Base-by-base conservation (phyloP, 1,139 yeast genomes). In the Pichia inconspicua region DNA sequence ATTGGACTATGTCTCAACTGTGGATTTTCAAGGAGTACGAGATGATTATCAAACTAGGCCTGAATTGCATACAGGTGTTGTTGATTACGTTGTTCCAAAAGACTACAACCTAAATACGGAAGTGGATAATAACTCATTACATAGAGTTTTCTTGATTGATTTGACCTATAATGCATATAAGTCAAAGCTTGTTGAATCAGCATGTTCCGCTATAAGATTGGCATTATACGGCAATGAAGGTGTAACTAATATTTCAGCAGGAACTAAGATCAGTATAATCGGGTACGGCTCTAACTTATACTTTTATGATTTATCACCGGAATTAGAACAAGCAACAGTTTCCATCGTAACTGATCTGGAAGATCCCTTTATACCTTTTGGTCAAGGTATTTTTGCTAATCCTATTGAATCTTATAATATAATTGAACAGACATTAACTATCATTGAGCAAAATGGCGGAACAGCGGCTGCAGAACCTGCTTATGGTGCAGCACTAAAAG, bases 321-420 rank as follows among this genome's bases (percentile, higher is more conserved):
- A 53, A 6, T 66, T 68, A 7, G 80, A 78, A 35, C 73, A 78
- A 41, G 75, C 92, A 1, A 51, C 62, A 1, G 74, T 85, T 55
- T 72, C 80, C 35, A 73, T 87, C 6, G 77, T 85, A 42, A 71
- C 83, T 25, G 97, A 92, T 59, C 65, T 87, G 40, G 82, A 78
- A 12, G 94, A 87, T 52, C 85, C 90, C 3, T 88, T 89, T 58
- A 72, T 90, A 27, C 99, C 99, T 4, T 73, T 90, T 53, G 69
- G 70, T 53, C 77, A 75, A 1, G 97, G 97, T 0, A 66, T 90
- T 37, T 89, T 89, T 66, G 96, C 79, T 8, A 89, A 84, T 55
- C 89, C 96, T 0, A 69, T 68, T 8, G 87, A 81, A 51, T 77
- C 88, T 25, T 71, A 80, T 51, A 62, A 66, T 42, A 78, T 78